Conservation (phyloP, 108 stramenopile genomes). For the Seminavis robusta region DNA sequence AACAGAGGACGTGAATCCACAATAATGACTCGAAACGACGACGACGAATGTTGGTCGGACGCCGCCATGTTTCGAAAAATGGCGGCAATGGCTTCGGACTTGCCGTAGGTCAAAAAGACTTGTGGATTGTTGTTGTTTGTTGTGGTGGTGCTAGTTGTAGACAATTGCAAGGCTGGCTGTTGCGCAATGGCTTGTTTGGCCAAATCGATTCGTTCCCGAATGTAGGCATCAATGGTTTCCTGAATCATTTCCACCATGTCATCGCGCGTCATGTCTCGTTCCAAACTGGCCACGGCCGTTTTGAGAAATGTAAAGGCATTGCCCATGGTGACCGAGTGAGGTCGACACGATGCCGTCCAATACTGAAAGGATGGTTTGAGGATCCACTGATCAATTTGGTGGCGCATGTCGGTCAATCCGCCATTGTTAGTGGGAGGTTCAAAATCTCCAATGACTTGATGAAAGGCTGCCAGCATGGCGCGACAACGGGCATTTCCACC, state of each 20-base stretch:
- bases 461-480: constrained; percentile 89
- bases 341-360: constrained; percentile 86
- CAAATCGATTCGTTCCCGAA: constrained; percentile 86
- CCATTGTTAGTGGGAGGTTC: constrained; percentile 25
- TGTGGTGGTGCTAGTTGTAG: too few species aligned
- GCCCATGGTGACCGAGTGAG: constrained; percentile 94
- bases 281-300: constrained; percentile 76
- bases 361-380: constrained; percentile 89
- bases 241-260: constrained; percentile 71
- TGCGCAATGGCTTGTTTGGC: constrained; percentile 88
- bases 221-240: constrained; percentile 84
- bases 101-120: constrained; percentile 92
- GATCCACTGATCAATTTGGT: constrained; percentile 76
- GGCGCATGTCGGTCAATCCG: constrained; percentile 48
- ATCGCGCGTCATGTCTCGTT: constrained; percentile 76
- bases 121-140: constrained; percentile 64
- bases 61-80: constrained; percentile 42
- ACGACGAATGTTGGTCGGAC: background rate
- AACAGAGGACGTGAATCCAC: constrained; percentile 85
- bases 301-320: constrained; percentile 93
- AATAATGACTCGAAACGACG: constrained; percentile 84
- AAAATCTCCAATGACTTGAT: constrained; percentile 60
- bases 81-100: constrained; percentile 62
- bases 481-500: constrained; percentile 90
- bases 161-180: constrained; percentile 74